phyloP scores from a whole-genome alignment of 2,329 filamentous ascomycete species.

The Pyricularia pennisetigena region DNA sequence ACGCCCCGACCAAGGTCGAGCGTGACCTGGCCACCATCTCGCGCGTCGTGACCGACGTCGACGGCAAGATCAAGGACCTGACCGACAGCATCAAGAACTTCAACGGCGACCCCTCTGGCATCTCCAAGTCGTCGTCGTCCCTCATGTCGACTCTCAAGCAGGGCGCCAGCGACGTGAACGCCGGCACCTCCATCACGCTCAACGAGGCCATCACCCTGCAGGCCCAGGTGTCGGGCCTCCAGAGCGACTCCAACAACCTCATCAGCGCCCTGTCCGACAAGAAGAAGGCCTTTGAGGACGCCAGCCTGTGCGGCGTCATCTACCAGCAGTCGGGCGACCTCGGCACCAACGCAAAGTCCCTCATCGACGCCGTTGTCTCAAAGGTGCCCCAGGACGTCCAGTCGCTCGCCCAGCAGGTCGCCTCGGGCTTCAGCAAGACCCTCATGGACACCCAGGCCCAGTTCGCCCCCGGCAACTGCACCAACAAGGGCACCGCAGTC shows the following conservation, averaged over 20 bases:
- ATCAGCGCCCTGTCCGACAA: constrained; percentile 15
- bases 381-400: constrained; percentile 20
- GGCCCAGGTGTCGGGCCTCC: constrained; percentile 12
- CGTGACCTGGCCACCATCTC: constrained; percentile 3
- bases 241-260: constrained; percentile 16
- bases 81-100: not conserved
- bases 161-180: not conserved
- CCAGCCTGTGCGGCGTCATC: constrained; percentile 17
- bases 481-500: constrained; percentile 10
- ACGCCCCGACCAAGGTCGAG: not conserved
- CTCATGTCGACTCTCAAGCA: not conserved
- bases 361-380: constrained; percentile 18
- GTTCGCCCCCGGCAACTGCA: constrained; percentile 20
- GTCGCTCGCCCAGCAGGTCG: constrained; percentile 16
- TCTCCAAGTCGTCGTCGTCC: not conserved
- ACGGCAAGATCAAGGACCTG: constrained; percentile 5
- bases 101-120: constrained; percentile 1
- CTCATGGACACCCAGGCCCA: constrained; percentile 14
- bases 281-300: constrained; percentile 18
- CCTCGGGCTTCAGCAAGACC: constrained; percentile 14
- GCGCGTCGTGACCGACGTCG: constrained; percentile 2
- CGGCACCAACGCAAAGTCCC: constrained; percentile 14
- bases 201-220: constrained; percentile 11
- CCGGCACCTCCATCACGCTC: constrained; percentile 4
- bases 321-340: constrained; percentile 15